Conservation (phyloP, 768 basidiomycete genomes). For the Mycena latifolia region DNA sequence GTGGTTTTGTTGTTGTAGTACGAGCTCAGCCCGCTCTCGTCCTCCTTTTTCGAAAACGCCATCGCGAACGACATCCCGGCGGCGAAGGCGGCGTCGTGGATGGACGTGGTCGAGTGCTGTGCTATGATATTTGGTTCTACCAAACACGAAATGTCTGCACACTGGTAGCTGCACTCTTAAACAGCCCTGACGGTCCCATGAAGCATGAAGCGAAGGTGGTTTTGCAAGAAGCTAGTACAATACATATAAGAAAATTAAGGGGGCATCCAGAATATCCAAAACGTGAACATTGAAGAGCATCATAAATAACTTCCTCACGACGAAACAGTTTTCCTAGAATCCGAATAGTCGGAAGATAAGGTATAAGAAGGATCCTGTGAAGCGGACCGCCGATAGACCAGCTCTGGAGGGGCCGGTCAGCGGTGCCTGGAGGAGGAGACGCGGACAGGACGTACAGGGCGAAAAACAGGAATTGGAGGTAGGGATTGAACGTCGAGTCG, state of each 20-base stretch:
- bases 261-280: no score
- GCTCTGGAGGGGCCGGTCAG: constrained; percentile 58
- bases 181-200: no score
- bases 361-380: constrained; percentile 83
- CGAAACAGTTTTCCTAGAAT: no score
- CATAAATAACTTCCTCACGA: no score
- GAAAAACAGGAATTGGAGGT: constrained; percentile 85
- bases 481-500: constrained; percentile 85
- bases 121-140: constrained; percentile 14
- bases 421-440: neutral
- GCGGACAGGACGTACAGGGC: constrained; percentile 53
- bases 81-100: constrained; percentile 26
- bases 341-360: constrained; percentile 83
- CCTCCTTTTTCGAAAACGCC: constrained; percentile 96
- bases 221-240: no score
- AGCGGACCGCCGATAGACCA: constrained; percentile 84
- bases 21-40: constrained; percentile 91
- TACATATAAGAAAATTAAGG: no score
- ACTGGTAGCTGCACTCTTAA: no score
- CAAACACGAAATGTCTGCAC: neutral
- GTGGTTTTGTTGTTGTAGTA: constrained; percentile 99
- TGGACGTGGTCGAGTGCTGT: constrained; percentile 24
- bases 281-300: no score
- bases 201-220: no score
- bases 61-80: constrained; percentile 66